Evolutionary conservation across 2,329 filamentous ascomycete species (phyloP), one percentile per base, ranked within the genome.

Genomic region (Corniculantispora saksenae): DNA sequence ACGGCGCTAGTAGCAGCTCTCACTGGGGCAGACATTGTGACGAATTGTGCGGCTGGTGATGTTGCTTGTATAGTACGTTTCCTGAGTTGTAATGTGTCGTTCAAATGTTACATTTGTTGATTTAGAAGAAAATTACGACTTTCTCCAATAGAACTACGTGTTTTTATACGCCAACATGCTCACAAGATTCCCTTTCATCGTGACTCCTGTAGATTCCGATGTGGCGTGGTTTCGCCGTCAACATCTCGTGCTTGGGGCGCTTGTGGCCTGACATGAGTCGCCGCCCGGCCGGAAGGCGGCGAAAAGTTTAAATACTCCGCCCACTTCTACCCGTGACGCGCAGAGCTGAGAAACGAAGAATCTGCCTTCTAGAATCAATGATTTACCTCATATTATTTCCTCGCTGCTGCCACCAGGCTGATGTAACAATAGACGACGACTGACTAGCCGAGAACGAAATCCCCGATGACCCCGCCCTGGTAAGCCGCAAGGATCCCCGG

Each of bases 221-320:
- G 58, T 64, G 61, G 61, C 61, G 61, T 64, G 61, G 61, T 64
- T 61, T 58, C 2, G n/a, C 23, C 12, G 48, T 45, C 35, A 43
- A 12, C 23, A 17, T 64, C 61, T 51, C 61, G 32, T 64, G 61
- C 61, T 63, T 64, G 54, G 54, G 19, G 29, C 12, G n/a, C 54
- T 45, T 43, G 54, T 64, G 61, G 61, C 61, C 53, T 64, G 61
- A 64, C 61, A 19, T 43, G 54, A 43, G 43, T 47, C 35, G n/a
- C n/a, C 43, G 19, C 45, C 53, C 38, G 50, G 61, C 29, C 61
- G 51, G 60, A 10, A 23, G 35, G 21, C 27, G 50, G 35, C 40
- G 61, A 63, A 63, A 57, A 38, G 43, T 19, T 50, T 57, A 63
- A 56, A 50, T 40, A 57, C 61, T 57, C 6, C 51, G 61, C 61